phyloP scores from a whole-genome alignment of 75 land plant genomes.

The Sequoia sempervirens region DNA sequence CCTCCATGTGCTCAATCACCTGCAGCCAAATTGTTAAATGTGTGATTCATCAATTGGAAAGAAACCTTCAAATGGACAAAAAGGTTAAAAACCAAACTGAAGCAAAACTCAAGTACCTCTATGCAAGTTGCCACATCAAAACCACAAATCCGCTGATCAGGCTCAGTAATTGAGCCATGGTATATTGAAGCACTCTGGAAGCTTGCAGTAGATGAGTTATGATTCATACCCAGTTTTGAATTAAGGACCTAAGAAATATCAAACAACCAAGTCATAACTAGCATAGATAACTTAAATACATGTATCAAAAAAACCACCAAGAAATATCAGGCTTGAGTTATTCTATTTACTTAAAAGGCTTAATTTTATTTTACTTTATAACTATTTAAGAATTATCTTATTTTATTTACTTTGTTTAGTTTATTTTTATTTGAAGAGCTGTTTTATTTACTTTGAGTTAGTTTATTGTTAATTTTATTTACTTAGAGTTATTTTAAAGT shows the following conservation, averaged over 20 bases:
- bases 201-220: constrained; percentile 4
- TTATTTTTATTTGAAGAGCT: no score
- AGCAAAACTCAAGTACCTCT: constrained; percentile 46
- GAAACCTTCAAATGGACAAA: background rate
- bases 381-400: no score
- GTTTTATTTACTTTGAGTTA: no score
- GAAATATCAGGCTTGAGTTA: no score
- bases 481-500: no score
- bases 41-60: background rate
- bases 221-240: constrained; percentile 45
- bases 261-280: background rate
- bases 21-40: constrained; percentile 15
- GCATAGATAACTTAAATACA: no score
- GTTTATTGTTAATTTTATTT: no score
- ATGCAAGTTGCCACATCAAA: constrained; percentile 92
- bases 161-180: constrained; percentile 75
- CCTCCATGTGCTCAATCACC: constrained; percentile 99
- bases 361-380: no score
- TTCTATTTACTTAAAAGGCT: no score
- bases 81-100: background rate
- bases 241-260: constrained; percentile 54
- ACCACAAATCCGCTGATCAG: constrained; percentile 67
- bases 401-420: no score
- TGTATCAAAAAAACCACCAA: no score
- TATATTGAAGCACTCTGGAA: constrained; percentile 55